A percentile compares a stretch with the other conserved stretches of the same genome.
phyloP scores from a whole-genome alignment of 345 rosid species.

The Streptanthus diversifolius region DNA sequence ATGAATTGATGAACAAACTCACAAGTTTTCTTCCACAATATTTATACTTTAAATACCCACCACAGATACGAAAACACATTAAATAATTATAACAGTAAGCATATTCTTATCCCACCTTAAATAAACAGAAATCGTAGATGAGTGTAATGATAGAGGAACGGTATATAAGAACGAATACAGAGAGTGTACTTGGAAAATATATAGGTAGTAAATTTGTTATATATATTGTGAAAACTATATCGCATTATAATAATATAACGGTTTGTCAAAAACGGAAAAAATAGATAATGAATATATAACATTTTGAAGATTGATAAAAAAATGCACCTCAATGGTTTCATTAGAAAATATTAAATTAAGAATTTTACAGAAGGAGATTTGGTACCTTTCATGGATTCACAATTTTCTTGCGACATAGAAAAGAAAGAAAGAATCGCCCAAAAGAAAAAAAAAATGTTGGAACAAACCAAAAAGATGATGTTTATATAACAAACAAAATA shows the following conservation, averaged over 20 bases:
- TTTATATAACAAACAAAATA: constrained; percentile 18
- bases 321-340: neutral
- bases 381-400: constrained; percentile 34
- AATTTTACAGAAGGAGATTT: neutral
- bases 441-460: constrained; percentile 18
- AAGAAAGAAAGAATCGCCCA: neutral
- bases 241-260: neutral
- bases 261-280: neutral
- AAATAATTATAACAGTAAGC: neutral
- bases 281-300: neutral
- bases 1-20: neutral
- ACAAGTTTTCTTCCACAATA: neutral
- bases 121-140: neutral
- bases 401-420: neutral
- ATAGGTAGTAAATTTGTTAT: neutral
- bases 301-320: neutral
- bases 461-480: constrained; percentile 10
- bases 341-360: neutral
- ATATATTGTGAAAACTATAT: neutral
- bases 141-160: neutral
- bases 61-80: neutral
- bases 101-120: neutral
- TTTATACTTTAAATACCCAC: neutral
- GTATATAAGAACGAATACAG: neutral
- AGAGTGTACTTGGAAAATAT: neutral